Conservation (phyloP, 2,329 filamentous ascomycete genomes). For the Neurospora crassa region DNA sequence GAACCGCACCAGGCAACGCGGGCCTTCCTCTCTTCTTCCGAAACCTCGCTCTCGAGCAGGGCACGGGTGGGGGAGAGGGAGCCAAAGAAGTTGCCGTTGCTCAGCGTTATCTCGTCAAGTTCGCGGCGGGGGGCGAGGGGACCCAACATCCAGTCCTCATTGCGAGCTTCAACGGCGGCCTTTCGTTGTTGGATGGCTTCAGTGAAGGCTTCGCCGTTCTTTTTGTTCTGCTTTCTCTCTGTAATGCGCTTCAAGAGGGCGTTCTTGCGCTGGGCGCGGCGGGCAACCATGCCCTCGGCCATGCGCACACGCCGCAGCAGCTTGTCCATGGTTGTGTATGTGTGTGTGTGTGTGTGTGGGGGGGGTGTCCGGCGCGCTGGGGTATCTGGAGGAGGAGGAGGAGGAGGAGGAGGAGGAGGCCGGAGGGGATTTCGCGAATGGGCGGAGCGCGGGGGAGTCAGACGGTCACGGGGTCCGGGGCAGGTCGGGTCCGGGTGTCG, state of each 20-base stretch:
- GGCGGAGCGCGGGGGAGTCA: background rate
- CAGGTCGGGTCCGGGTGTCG: background rate
- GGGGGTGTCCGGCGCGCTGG: background rate
- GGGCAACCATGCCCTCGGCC: constrained; percentile 54
- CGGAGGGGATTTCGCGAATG: background rate
- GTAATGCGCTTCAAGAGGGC: background rate
- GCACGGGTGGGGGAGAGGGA: constrained; percentile 16
- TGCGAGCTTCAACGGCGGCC: constrained; percentile 40
- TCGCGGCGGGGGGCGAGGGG: constrained; percentile 70
- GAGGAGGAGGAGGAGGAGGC: background rate
- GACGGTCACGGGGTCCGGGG: background rate
- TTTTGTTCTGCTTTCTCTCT: constrained; percentile 1
- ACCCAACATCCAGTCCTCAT: constrained; percentile 71
- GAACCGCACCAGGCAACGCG: constrained; percentile 48
- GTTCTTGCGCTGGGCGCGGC: constrained; percentile 27
- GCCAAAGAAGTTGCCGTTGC: constrained; percentile 38
- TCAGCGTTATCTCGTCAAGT: constrained; percentile 50
- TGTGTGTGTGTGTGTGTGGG: background rate
- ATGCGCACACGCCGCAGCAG: constrained; percentile 56
- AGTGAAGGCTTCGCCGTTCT: constrained; percentile 17
- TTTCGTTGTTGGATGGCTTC: constrained; percentile 18
- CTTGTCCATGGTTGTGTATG: constrained; percentile 51
- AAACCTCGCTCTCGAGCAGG: constrained; percentile 23
- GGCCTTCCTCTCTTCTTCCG: constrained; percentile 29
- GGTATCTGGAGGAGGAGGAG: constrained; percentile 1